Base-by-base conservation (phyloP, 139 green algal species). In the Marvania coccoides region DNA sequence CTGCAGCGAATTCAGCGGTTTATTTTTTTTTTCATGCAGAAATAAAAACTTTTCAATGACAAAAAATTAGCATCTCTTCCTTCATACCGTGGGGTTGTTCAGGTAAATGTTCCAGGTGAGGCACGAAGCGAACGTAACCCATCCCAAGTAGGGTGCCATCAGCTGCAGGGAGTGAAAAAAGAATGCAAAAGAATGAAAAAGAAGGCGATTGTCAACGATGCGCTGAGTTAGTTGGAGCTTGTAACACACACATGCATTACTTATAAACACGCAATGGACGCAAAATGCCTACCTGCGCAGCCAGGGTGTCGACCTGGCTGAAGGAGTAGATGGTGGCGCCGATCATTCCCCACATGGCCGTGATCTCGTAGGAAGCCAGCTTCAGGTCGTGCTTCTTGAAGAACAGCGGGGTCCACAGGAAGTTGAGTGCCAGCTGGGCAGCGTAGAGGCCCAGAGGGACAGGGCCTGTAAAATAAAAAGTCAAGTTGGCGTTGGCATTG, bases 341-440 rank as follows among this genome's bases (percentile, higher is more conserved):
- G 24, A 85, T 33, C 54, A 81, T 48, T 4, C 77, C 79, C 53
- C 83, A 14, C 54, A 85, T 59, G 6, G 60, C 73, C 42, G 75
- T 70, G 47, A 87, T 85, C 57, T 89, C 84, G 6, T 65, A 13
- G 33, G 74, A 46, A 2, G 84, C 82, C 3, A 65, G 47, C 51
- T 70, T 74, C 1, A 85, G 60, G 42, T 81, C 53, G 38, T 90
- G 70, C 23, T 53, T 23, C 42, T 69, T 81, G 79, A 90, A 89
- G 70, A 90, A 90, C 2, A 89, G 56, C 7, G 84, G 83, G 8
- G 40, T 46, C 67, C 67, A 69, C 1, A 48, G 39, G 29, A 74
- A 69, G 67, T 76, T 76, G 19, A 76, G 61, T 5, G 29, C 38
- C 19, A 76, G 61, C 51, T 72, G 71, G n/a, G 40, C 45, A 0